These are phyloP conservation scores for Saussurea involucrata DNA, from an alignment of 129 eudicot genomes.

Conservation along the genomic window DNA sequence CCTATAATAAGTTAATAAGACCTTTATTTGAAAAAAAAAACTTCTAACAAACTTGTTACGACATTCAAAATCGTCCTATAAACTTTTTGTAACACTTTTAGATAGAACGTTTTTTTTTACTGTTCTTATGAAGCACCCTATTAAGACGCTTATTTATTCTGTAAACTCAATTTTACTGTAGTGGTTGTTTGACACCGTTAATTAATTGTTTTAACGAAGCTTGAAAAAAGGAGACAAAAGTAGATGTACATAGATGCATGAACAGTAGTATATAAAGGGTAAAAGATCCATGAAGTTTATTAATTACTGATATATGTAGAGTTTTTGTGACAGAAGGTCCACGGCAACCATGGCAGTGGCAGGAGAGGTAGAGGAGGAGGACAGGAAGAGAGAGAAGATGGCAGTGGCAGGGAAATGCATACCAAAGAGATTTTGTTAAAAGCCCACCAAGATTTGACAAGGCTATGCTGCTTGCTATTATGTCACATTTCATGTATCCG, in stretches of 20 bases:
- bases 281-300: constrained; percentile 3
- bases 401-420: constrained; percentile 57
- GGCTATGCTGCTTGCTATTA: neutral
- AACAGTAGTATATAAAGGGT: too few species aligned
- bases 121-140: too few species aligned
- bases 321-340: constrained; percentile 34
- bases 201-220: neutral
- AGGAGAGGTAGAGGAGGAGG: constrained; percentile 30
- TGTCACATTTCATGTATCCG: neutral
- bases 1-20: too few species aligned
- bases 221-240: neutral
- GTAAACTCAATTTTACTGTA: too few species aligned
- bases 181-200: neutral
- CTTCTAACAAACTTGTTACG: too few species aligned
- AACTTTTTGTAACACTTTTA: too few species aligned
- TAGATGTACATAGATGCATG: neutral
- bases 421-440: constrained; percentile 49
- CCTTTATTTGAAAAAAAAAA: too few species aligned
- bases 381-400: constrained; percentile 49
- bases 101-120: too few species aligned
- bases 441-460: constrained; percentile 34
- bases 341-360: constrained; percentile 34
- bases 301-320: neutral
- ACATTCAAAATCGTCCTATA: too few species aligned
- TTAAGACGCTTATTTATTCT: too few species aligned